Evolutionary conservation across 2,329 filamentous ascomycete species (phyloP), one percentile per base, ranked within the genome.

Genomic region (Elsinoe australis): DNA sequence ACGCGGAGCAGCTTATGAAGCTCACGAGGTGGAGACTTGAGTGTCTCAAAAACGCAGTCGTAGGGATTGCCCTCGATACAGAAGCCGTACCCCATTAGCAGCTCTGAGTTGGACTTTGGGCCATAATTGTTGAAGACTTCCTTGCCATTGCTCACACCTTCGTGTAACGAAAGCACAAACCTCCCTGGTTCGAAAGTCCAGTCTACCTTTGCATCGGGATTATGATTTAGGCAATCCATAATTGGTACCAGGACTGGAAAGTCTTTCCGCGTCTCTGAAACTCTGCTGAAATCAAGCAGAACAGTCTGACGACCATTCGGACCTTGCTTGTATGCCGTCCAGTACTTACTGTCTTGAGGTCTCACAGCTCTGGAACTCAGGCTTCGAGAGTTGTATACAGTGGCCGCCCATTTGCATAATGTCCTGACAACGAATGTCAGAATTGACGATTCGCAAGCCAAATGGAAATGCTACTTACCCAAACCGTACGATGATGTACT

Each of bases 61-160:
- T 68, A 64, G 0, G 69, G 69, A 31, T 75, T 75, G 33, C 68
- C 53, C 4, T 59, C 56, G 10, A 73, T 62, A 50, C 67, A 71
- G 58, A 76, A 76, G 3, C 73, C 73, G 49, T 76, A 76, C 3
- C 73, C 72, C 36, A 73, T 66, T 2, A 76, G 59, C 2, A 76
- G 59, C 54, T 76, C 72, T 52, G 73, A 71, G 44, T 76, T 76
- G 4, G 67, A 62, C 53, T 75, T 75, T 1, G 72, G 67, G 0
- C 68, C 73, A 49, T 76, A 76, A 54, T 76, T 76, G 56, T 76
- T 76, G 60, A 65, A 71, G 2, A 76, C 58, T 52, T 75, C 67
- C 3, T 63, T 60, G 2, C 67, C 70, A 3, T 59, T 52, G 3
- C 55, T 31, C 2, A 69, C 53, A 0, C 50, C 49, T 3, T 68